A percentile compares a stretch with the other conserved stretches of the same genome.
Conservation (phyloP, 2,329 filamentous ascomycete species). For the Talaromyces islandicus region DNA sequence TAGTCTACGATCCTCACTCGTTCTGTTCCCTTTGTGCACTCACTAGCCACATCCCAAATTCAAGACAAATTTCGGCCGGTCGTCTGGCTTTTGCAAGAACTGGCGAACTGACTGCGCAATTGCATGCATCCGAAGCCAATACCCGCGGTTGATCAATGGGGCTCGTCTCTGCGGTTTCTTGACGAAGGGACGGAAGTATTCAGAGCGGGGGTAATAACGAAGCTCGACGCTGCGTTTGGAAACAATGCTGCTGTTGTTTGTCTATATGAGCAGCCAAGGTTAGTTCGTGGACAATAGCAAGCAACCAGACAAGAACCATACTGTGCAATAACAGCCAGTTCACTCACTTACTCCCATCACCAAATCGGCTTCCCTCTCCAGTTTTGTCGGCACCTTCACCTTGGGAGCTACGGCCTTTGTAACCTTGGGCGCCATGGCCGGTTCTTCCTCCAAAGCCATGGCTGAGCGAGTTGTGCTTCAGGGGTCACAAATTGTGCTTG, state of each 20-base stretch:
- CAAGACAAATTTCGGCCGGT: conserved; percentile 64
- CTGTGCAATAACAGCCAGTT: conserved; percentile 17
- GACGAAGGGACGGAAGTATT: conserved; percentile 85
- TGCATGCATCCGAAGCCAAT: conserved; percentile 77
- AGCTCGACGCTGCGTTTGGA: conserved; percentile 91
- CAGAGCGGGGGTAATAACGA: conserved; percentile 73
- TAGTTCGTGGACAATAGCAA: neutral
- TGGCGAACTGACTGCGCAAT: conserved; percentile 67
- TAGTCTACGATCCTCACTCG: conserved; percentile 18
- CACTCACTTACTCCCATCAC: conserved; percentile 50
- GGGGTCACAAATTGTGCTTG: neutral
- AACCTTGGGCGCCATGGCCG: conserved; percentile 13
- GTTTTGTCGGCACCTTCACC: conserved; percentile 16
- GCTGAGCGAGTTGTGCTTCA: neutral
- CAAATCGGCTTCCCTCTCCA: conserved; percentile 43
- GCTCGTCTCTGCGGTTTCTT: conserved; percentile 74
- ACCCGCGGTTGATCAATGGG: conserved; percentile 86
- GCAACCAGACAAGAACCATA: neutral
- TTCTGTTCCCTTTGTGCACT: conserved; percentile 38
- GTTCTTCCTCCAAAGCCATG: conserved; percentile 3
- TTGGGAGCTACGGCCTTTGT: neutral
- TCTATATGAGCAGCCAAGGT: conserved; percentile 41
- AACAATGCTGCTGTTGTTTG: conserved; percentile 85
- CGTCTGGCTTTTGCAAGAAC: conserved; percentile 59
- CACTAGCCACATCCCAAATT: conserved; percentile 89